These are phyloP conservation scores for Pulveroboletus sp. DNA, from an alignment of 768 basidiomycete genomes.

Conservation along the genomic window DNA sequence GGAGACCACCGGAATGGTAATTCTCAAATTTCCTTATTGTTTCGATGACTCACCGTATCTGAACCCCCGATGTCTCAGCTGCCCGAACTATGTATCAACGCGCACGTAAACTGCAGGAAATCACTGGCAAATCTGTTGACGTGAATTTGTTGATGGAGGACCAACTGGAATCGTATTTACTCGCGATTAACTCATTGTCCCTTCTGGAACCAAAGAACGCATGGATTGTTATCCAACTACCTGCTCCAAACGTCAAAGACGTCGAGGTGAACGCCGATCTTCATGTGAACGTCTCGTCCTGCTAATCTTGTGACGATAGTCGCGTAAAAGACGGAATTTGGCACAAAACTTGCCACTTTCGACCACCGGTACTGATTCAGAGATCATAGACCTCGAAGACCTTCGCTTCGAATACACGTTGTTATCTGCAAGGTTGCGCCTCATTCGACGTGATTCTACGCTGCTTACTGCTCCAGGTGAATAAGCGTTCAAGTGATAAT, in stretches of 20 bases:
- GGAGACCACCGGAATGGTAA: slow-evolving; percentile 90
- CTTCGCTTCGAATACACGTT: slow-evolving; percentile 75
- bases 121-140: slow-evolving; percentile 32
- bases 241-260: slow-evolving; percentile 42
- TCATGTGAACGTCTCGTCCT: slow-evolving; percentile 12
- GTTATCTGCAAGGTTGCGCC: slow-evolving; percentile 71
- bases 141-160: slow-evolving; percentile 52
- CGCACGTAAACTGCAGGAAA: slow-evolving; percentile 65
- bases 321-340: slow-evolving; percentile 66
- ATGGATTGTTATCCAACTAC: slow-evolving; percentile 70
- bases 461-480: slow-evolving; percentile 62
- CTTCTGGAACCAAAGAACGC: slow-evolving; percentile 76
- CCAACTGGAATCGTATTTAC: slow-evolving; percentile 74
- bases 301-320: slow-evolving; percentile 36
- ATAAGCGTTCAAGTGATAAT: slow-evolving; percentile 18
- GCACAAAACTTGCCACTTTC: slow-evolving; percentile 75
- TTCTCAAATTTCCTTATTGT: slow-evolving; percentile 26
- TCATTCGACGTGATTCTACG: slow-evolving; percentile 62
- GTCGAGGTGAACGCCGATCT: slow-evolving; percentile 38
- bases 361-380: slow-evolving; percentile 58
- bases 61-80: slow-evolving; percentile 47
- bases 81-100: slow-evolving; percentile 92
- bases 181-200: slow-evolving; percentile 85
- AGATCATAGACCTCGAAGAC: slow-evolving; percentile 76
- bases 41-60: slow-evolving; percentile 11